Conservation (phyloP, 163 green algal genomes). For the Chlorella variabilis region DNA sequence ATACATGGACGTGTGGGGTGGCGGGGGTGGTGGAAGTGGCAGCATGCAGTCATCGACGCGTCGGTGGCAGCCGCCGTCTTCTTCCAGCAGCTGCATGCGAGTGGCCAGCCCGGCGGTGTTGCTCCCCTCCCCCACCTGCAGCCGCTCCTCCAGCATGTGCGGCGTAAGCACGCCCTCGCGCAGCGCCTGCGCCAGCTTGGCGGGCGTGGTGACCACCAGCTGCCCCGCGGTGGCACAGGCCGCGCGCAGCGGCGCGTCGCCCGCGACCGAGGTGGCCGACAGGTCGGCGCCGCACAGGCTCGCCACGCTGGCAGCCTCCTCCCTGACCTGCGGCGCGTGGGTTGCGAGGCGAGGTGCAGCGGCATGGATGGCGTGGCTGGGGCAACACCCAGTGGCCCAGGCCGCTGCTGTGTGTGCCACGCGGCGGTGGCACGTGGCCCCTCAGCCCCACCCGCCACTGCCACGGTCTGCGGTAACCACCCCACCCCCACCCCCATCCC, state of each 20-base stretch:
- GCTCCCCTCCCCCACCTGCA: constrained; percentile 47
- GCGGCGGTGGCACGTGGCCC: no score
- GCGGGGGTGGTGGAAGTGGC: neutral
- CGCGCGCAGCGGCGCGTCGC: constrained; percentile 42
- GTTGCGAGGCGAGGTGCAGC: no score
- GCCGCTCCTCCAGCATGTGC: constrained; percentile 24
- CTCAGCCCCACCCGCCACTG: no score
- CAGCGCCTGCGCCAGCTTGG: constrained; percentile 44
- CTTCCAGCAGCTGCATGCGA: neutral
- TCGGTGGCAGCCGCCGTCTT: no score
- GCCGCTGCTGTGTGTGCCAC: no score
- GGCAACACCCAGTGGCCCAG: no score
- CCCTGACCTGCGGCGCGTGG: constrained; percentile 47
- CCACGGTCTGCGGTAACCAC: no score
- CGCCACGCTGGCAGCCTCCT: constrained; percentile 60
- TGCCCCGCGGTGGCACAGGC: constrained; percentile 51
- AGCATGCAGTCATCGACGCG: no score
- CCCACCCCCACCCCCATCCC: neutral
- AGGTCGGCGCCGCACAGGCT: constrained; percentile 48
- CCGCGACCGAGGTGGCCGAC: constrained; percentile 43
- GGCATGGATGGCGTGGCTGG: no score
- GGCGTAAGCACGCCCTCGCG: constrained; percentile 14
- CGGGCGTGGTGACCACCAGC: constrained; percentile 82
- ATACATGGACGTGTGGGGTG: neutral
- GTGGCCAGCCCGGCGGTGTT: no score